phyloP scores from a whole-genome alignment of 257 asterid species.

The Salvia hispanica region DNA sequence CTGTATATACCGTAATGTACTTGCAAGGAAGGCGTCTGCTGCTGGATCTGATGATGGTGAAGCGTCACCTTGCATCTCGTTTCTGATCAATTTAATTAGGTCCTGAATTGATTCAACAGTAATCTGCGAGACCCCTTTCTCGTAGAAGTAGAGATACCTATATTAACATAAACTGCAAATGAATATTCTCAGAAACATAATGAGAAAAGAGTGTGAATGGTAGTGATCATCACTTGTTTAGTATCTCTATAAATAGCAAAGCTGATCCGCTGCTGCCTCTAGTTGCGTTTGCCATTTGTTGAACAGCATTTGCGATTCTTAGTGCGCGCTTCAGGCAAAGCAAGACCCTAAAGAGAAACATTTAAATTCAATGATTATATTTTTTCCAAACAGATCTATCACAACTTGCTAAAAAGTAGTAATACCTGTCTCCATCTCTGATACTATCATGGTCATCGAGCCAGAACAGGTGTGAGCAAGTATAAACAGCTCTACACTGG shows the following conservation, averaged over 20 bases:
- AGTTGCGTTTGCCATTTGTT: constrained; percentile 92
- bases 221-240: constrained; percentile 66
- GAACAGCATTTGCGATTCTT: constrained; percentile 93
- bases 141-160: constrained; percentile 98
- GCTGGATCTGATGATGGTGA: constrained; percentile 60
- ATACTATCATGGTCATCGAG: constrained; percentile 82
- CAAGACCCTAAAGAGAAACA: constrained; percentile 64
- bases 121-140: constrained; percentile 83
- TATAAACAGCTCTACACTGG: constrained; percentile 98
- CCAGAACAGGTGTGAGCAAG: constrained; percentile 99
- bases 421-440: constrained; percentile 92
- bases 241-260: constrained; percentile 82
- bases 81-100: constrained; percentile 81
- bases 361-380: not conserved
- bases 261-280: constrained; percentile 87
- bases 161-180: not conserved
- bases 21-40: constrained; percentile 83
- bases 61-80: constrained; percentile 68
- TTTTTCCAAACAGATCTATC: constrained; percentile 10
- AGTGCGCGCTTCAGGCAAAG: constrained; percentile 96
- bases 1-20: constrained; percentile 83
- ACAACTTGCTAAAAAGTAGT: constrained; percentile 21
- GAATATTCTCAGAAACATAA: constrained; percentile 11
- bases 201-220: constrained; percentile 19
- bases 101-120: constrained; percentile 79